Evolutionary conservation across 2,329 filamentous ascomycete species (phyloP), one percentile per base, ranked within the genome.

Genomic region (Fusarium dimerum): DNA sequence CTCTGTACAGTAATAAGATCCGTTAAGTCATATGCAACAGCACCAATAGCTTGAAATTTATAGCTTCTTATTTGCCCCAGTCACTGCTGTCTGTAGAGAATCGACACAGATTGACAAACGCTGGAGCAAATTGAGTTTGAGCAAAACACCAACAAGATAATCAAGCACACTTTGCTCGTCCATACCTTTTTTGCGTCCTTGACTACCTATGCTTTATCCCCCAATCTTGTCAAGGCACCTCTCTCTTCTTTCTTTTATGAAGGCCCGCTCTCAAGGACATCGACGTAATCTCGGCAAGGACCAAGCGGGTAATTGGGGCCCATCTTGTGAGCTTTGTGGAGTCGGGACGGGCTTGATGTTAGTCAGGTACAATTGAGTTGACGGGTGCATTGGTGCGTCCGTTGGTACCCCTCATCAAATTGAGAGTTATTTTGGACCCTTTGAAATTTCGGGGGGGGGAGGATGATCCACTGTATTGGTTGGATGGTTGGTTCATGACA

Each of bases 261-360:
- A 64, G 62, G 63, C 62, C 62, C 62, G 62, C 60, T 56, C 55
- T 54, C 43, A 39, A 60, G 47, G 45, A 45, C 54, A 61, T 59
- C 61, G 57, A 61, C 55, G 61, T 64, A 65, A 65, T 65, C 56
- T 65, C 62, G 56, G 48, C 60, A 65, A 55, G 56, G 56, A 52
- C 49, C 20, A 26, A 26, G 20, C 20, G 20, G 50, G 47, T 41
- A 43, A 52, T 42, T 55, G 39, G 42, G 52, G 46, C 16, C 50
- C 54, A 47, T 52, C 41, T 36, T 49, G 38, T 46, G 42, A 26
- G 20, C 20, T 26, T 26, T 26, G 50, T 50, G 44, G 54, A 50
- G 43, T 43, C 43, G 43, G 44, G 41, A 40, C 43, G 8, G 32
- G 6, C 13, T 20, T 39, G 50, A 54, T 58, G 47, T 36, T 36